Evolutionary conservation across 208 protist genomes (phyloP).

Genomic region (Endotrypanum monterogeii): DNA sequence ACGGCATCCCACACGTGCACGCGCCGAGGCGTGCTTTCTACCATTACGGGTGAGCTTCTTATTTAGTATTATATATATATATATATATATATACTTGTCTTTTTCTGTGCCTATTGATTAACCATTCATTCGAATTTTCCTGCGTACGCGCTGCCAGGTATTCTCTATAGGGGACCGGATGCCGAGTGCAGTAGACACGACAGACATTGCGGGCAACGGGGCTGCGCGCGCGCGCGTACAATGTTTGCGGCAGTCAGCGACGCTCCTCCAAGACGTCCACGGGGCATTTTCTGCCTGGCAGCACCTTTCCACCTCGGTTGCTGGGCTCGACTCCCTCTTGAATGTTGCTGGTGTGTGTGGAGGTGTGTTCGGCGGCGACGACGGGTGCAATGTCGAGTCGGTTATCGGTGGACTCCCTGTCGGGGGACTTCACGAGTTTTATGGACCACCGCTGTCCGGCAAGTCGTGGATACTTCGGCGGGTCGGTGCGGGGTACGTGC

Average conservation of each 20-base stretch:
- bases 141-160: neutral
- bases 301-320: constrained; percentile 16
- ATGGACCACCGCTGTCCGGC: constrained; percentile 37
- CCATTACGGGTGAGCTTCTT: no score
- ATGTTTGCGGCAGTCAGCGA: constrained; percentile 7
- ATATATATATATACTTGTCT: neutral
- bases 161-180: neutral
- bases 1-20: neutral
- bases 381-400: neutral
- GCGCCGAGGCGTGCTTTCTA: neutral
- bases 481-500: constrained; percentile 15
- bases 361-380: neutral
- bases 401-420: constrained; percentile 23
- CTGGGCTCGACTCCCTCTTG: constrained; percentile 19
- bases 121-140: neutral
- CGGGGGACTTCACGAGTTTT: constrained; percentile 43
- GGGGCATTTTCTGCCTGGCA: constrained; percentile 27
- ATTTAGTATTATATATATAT: neutral
- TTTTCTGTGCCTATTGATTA: neutral
- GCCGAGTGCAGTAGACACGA: constrained; percentile 7
- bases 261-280: constrained; percentile 13
- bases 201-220: constrained; percentile 5
- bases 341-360: constrained; percentile 11
- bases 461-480: constrained; percentile 38
- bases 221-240: constrained; percentile 6